Base-by-base conservation (phyloP, 1,284 basidiomycete species). In the Sanghuangporus sanghuang region DNA sequence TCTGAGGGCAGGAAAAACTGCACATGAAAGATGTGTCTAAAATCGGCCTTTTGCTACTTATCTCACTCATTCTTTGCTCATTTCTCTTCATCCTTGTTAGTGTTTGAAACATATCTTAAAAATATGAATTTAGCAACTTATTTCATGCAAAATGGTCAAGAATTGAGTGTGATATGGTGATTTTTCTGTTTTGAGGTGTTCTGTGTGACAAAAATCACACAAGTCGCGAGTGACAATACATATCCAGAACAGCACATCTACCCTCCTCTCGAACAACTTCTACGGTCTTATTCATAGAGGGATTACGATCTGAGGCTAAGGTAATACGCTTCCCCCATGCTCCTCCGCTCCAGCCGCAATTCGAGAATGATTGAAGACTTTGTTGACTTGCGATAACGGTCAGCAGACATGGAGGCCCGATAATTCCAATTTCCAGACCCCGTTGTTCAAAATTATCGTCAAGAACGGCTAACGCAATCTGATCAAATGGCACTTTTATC, bases 371-470 rank as follows among this genome's bases (percentile, higher is more conserved):
- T 89, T 0, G 86, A 87, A 7, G 82, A 68, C 64, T 80, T 83
- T 2, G 89, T 88, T 0, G 85, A 83, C 78, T 85, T 18, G 16
- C 4, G n/a, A 69, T 49, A 18, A 27, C 3, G 21, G 27, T 52
- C n/a, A 27, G 21, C 49, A 6, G 27, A 9, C n/a, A 11, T 6
- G 27, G 18, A 11, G 7, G 49, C 6, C 9, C 21, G 44, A 53
- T n/a, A 35, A 11, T 23, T 21, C 46, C 2, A n/a, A n/a, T 69
- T 78, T 83, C 86, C 86, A 89, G 0, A 86, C 85, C 1, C 86
- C 86, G 64, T 90, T 90, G 70, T 89, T 90, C 36, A 90, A 72
- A 0, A 90, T 76, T 65, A 90, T 76, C 0, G 87, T 89, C 23
- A 90, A 72, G 74, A 87, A 89, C 0, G 88, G 88, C 86, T 89